phyloP scores from a whole-genome alignment of 441 rosid species.

The Melastoma candidum region DNA sequence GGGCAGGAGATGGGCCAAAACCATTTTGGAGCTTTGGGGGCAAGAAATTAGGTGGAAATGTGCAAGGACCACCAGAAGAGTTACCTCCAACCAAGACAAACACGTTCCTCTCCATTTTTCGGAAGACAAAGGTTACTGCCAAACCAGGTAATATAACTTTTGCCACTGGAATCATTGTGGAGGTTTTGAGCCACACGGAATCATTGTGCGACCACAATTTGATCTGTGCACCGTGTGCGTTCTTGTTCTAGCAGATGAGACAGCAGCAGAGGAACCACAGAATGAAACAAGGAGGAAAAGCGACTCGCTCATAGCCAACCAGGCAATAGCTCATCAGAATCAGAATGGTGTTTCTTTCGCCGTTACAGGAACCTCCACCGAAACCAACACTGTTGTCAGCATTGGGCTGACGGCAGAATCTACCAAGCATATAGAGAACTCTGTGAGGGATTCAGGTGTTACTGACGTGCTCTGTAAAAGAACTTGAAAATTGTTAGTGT shows the following conservation, averaged over 20 bases:
- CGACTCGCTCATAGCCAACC: constrained; percentile 4
- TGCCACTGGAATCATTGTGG: background rate
- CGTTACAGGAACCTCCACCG: background rate
- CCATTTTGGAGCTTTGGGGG: too few species aligned
- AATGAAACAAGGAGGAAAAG: background rate
- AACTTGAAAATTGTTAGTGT: too few species aligned
- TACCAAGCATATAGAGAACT: too few species aligned
- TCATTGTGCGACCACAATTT: background rate
- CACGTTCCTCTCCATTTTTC: too few species aligned
- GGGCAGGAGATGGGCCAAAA: too few species aligned
- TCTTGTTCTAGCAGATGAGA: background rate
- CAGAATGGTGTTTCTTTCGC: constrained; percentile 15
- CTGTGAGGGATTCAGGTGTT: too few species aligned
- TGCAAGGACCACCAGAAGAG: background rate
- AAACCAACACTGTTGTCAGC: too few species aligned
- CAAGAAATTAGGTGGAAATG: background rate
- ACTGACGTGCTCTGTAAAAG: too few species aligned
- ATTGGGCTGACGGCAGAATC: too few species aligned
- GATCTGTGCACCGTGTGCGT: too few species aligned
- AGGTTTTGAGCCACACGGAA: background rate
- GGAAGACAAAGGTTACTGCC: too few species aligned
- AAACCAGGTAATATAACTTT: constrained; percentile 1
- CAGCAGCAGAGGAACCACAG: background rate
- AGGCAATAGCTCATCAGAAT: constrained; percentile 9
- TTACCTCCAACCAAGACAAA: too few species aligned